These are phyloP conservation scores for Hypoxylon intermedium DNA, from an alignment of 495 filamentous ascomycete genomes.

Conservation along the genomic window DNA sequence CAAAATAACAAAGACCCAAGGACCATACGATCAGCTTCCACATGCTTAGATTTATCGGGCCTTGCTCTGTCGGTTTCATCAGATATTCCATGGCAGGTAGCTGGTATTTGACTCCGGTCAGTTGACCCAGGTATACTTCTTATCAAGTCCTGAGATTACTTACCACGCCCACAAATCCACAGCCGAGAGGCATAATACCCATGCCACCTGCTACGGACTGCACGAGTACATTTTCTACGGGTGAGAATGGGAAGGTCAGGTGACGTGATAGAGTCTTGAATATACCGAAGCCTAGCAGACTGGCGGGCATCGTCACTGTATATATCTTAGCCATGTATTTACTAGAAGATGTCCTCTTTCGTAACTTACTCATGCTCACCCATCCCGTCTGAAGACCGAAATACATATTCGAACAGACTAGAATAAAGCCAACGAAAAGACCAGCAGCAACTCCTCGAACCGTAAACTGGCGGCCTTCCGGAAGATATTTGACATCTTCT, in stretches of 20 bases:
- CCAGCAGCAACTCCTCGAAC: conserved; percentile 80
- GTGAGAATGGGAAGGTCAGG: conserved; percentile 80
- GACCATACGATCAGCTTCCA: conserved; percentile 87
- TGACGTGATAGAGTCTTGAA: conserved; percentile 81
- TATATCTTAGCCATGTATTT: conserved; percentile 12
- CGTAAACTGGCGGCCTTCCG: conserved; percentile 74
- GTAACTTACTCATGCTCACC: conserved; percentile 55
- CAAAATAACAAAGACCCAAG: conserved; percentile 90
- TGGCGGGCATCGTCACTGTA: conserved; percentile 80
- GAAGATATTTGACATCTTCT: conserved; percentile 37
- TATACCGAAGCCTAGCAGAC: conserved; percentile 93
- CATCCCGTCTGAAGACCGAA: conserved; percentile 98
- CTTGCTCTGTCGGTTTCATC: conserved; percentile 74
- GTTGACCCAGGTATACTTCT: neutral
- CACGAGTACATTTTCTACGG: conserved; percentile 96
- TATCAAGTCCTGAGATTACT: conserved; percentile 18
- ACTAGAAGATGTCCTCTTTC: neutral
- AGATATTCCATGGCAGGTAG: conserved; percentile 92
- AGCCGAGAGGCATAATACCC: conserved; percentile 95
- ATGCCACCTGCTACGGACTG: conserved; percentile 95
- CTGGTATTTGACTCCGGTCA: conserved; percentile 43
- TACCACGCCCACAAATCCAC: conserved; percentile 86
- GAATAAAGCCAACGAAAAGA: conserved; percentile 90
- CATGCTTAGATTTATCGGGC: conserved; percentile 73
- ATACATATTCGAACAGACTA: conserved; percentile 71